Base-by-base conservation (phyloP, 2,329 filamentous ascomycete genomes). In the Ophidiomyces ophidiicola region DNA sequence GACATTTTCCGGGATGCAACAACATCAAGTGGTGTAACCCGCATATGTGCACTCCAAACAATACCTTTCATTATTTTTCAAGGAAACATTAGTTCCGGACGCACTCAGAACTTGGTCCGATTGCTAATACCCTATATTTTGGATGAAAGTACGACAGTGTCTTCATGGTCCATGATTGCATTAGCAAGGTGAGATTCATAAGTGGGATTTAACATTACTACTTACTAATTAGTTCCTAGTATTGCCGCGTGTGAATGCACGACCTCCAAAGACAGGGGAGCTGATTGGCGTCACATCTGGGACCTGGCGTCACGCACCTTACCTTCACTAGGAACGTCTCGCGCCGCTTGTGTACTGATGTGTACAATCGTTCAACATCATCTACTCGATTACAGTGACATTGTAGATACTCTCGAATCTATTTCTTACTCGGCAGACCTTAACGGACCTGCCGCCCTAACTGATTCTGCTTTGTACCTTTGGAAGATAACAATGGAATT, bases 111-210 rank as follows among this genome's bases (percentile, higher is more conserved):
- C 0, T 55, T 80, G 3, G 53, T 90, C 2, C 66, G 69, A 6
- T 69, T 72, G 30, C 61, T 92, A 11, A 61, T 69, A 11, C 58
- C 63, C 7, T 68, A 71, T 38, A 73, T 81, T 30, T 69, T 73
- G 6, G 81, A 90, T 52, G 87, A 93, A 50, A 77, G 80, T 48
- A 61, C 64, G 10, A 58, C 61, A 6, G 64, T 79, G 28, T 73
- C 78, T 5, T 83, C 78, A 0, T 98, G 90, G 90, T 80, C 85
- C 12, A 76, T 93, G 66, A 58, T 94, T 37, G 80, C 78, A n/a
- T 75, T 85, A 53, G 69, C 83, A 46, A 83, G 82, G 84, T 87
- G 64, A 54, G 70, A 59, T 36, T 12, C 6, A n/a, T 23, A 5
- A 17, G 26, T 2, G 10, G 39, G 30, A 33, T 25, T 20, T 32